These are phyloP conservation scores for Alternaria brassicicola DNA, from an alignment of 2,329 filamentous ascomycete genomes.

Conservation along the genomic window DNA sequence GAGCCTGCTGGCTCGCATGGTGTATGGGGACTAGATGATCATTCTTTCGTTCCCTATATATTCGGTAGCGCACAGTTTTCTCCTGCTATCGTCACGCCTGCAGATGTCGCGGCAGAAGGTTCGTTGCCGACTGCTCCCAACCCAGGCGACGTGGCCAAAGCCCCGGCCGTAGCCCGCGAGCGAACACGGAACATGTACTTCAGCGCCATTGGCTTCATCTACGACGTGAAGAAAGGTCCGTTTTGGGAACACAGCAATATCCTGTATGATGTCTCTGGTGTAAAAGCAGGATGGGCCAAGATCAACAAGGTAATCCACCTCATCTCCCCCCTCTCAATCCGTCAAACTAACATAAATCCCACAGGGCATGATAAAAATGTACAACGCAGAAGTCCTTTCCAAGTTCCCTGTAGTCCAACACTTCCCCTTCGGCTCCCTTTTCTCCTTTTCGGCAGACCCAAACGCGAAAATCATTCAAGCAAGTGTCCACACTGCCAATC, in stretches of 20 bases:
- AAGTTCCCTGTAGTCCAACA: conserved; percentile 99
- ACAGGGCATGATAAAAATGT: conserved; percentile 99
- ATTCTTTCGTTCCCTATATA: conserved; percentile 92
- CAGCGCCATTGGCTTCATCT: conserved; percentile 92
- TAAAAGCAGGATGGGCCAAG: conserved; percentile 91
- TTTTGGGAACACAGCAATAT: conserved; percentile 96
- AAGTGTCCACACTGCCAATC: conserved; percentile 45
- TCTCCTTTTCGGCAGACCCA: conserved; percentile 55
- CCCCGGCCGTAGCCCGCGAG: conserved; percentile 49
- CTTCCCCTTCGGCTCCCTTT: conserved; percentile 63
- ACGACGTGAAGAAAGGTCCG: conserved; percentile 93
- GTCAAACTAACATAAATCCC: conserved; percentile 1
- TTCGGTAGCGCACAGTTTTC: conserved; percentile 91
- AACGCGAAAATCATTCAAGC: conserved; percentile 41
- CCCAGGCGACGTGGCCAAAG: conserved; percentile 67
- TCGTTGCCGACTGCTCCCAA: conserved; percentile 72
- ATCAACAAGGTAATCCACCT: conserved; percentile 69
- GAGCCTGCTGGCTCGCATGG: conserved; percentile 96
- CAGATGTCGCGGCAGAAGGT: conserved; percentile 74
- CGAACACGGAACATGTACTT: conserved; percentile 75
- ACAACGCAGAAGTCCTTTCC: conserved; percentile 90
- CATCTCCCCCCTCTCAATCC: accelerated
- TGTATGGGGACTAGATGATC: conserved; percentile 98
- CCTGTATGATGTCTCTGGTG: conserved; percentile 90
- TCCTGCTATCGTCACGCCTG: conserved; percentile 66